Evolutionary conservation across 2,329 filamentous ascomycete genomes (phyloP), one percentile per base, ranked within the genome.

Genomic region (Aspergillus quadrilineatus): DNA sequence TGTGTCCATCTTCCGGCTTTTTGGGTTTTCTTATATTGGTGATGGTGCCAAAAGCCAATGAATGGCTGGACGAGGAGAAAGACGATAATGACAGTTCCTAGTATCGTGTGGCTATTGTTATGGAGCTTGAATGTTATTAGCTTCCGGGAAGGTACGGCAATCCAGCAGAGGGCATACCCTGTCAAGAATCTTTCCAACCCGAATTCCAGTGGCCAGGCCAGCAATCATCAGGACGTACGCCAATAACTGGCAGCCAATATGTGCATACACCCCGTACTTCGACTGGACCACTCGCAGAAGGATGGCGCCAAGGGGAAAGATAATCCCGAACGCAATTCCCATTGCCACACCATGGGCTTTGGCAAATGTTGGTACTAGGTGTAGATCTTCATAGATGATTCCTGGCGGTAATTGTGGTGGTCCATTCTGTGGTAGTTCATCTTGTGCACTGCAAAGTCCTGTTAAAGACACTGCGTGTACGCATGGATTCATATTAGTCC

Each of bases 1-100:
- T 54, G 60, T 2, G 60, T 57, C 58, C 52, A 58, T 8, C 36
- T n/a, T 8, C 43, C 50, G 6, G 30, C 22, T 46, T 45, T 39
- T 46, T 60, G 55, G 14, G 53, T 59, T 22, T 30, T 64, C 26
- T 64, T 63, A 56, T 66, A 71, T 30, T 62, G 52, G 32, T 59
- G 58, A 51, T 72, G 67, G 42, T 71, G 66, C 26, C 65, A 53
- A 14, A 63, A 57, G 14, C 69, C 69, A 14, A 67, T 63, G 41
- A 70, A 59, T 7, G 68, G 69, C 50, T 71, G 69, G 41, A 69
- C 50, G 28, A 69, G 65, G 17, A 67, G 54, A 6, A 69, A 55
- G 12, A 60, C 65, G 8, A 70, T 62, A 34, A 72, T 60, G 1
- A 65, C 60, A 12, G 68, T 63, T 15, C 69, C 68, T 29, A 72